Conservation (phyloP, 805 yeast genomes). For the Pichia pseudocactophila region DNA sequence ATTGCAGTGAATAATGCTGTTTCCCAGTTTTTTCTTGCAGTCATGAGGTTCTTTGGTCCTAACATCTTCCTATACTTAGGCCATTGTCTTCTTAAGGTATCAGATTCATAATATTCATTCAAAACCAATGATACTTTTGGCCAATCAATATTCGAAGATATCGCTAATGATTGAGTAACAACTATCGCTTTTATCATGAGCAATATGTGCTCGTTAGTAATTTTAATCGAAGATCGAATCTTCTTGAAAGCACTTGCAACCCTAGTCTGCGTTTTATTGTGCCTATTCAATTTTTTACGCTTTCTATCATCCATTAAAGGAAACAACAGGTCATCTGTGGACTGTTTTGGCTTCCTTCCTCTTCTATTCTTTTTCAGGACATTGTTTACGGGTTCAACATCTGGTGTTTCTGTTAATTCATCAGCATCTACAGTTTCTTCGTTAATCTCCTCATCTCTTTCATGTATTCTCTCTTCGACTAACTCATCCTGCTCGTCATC, state of each 20-base stretch:
- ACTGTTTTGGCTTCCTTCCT: slow-evolving; percentile 6
- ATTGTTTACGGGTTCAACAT: not conserved
- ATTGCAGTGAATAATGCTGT: slow-evolving; percentile 50
- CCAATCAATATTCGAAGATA: slow-evolving; percentile 56
- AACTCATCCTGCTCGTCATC: not conserved
- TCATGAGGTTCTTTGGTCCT: slow-evolving; percentile 50
- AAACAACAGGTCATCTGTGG: slow-evolving; percentile 19
- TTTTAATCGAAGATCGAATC: slow-evolving; percentile 18
- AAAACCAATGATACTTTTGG: slow-evolving; percentile 44
- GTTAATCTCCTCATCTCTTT: not conserved
- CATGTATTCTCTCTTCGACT: not conserved
- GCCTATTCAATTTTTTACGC: slow-evolving; percentile 20
- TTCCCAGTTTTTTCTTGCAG: slow-evolving; percentile 55
- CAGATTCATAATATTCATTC: slow-evolving; percentile 31
- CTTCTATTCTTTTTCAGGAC: not conserved
- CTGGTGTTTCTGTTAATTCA: not conserved
- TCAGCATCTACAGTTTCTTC: not conserved
- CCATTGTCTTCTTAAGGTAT: slow-evolving; percentile 58
- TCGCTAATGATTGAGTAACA: slow-evolving; percentile 51
- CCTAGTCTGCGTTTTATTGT: slow-evolving; percentile 9
- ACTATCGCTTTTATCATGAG: slow-evolving; percentile 55
- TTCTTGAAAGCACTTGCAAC: slow-evolving; percentile 16
- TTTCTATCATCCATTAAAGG: slow-evolving; percentile 24
- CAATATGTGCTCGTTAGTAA: slow-evolving; percentile 37
- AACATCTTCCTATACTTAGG: slow-evolving; percentile 48